phyloP scores from a whole-genome alignment of 805 yeast species.

The Starmerella kuoi region DNA sequence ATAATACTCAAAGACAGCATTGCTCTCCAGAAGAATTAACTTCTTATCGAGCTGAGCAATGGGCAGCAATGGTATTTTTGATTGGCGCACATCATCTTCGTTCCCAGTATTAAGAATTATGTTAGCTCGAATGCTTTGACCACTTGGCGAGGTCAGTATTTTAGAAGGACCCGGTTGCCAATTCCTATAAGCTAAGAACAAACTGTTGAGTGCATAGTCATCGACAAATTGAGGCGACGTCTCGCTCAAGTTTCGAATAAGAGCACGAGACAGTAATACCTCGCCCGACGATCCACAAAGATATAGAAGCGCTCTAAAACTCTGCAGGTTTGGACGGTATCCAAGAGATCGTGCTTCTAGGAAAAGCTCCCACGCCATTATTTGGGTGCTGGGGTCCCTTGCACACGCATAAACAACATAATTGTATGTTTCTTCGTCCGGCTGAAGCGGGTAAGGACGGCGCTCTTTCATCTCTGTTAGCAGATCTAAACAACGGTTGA shows the following conservation, averaged over 20 bases:
- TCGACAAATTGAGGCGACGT: constrained; percentile 24
- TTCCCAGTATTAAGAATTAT: constrained; percentile 13
- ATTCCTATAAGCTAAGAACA: constrained; percentile 28
- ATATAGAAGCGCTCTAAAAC: constrained; percentile 58
- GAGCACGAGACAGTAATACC: constrained; percentile 53
- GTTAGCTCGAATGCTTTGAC: constrained; percentile 23
- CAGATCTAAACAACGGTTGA: constrained; percentile 65
- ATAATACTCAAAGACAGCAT: constrained; percentile 59
- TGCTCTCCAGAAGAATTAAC: constrained; percentile 55
- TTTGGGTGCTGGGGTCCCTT: constrained; percentile 35
- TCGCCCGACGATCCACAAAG: constrained; percentile 77
- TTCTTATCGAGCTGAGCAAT: constrained; percentile 32
- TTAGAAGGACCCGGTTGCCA: constrained; percentile 25
- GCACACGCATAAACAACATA: constrained; percentile 61
- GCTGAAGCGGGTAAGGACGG: constrained; percentile 29
- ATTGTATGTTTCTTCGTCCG: constrained; percentile 38
- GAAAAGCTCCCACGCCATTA: constrained; percentile 68
- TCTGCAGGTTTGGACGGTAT: constrained; percentile 29
- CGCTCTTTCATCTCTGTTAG: constrained; percentile 50
- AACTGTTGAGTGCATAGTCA: constrained; percentile 24
- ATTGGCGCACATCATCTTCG: neutral
- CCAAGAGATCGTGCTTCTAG: constrained; percentile 43
- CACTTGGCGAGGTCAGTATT: constrained; percentile 24
- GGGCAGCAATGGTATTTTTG: constrained; percentile 62
- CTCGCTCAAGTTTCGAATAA: constrained; percentile 26